phyloP scores from a whole-genome alignment of 1,284 basidiomycete species.

The Ganoderma resinaceum region DNA sequence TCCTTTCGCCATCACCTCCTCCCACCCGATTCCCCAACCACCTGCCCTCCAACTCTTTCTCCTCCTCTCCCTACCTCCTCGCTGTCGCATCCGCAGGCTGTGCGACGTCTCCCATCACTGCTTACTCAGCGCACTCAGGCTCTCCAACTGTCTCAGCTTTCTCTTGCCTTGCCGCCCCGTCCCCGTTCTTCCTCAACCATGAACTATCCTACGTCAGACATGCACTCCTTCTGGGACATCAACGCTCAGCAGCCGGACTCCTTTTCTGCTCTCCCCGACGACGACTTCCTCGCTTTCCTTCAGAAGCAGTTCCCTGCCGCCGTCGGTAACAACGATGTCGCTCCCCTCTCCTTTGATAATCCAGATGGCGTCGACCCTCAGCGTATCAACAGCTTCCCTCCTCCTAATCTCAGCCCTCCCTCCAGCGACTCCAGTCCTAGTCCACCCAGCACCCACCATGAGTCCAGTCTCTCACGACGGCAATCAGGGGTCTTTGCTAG shows the following conservation, averaged over 20 bases:
- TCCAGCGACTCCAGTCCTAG: constrained; percentile 74
- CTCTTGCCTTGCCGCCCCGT: constrained; percentile 12
- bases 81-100: neutral
- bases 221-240: constrained; percentile 70
- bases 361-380: constrained; percentile 63
- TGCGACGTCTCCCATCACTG: constrained; percentile 1
- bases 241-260: constrained; percentile 56
- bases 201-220: constrained; percentile 40
- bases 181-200: constrained; percentile 34
- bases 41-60: neutral
- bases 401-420: constrained; percentile 47
- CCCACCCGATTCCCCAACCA: constrained; percentile 5
- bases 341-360: constrained; percentile 37
- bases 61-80: neutral
- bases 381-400: constrained; percentile 51
- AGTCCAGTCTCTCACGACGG: constrained; percentile 39
- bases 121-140: constrained; percentile 30
- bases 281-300: constrained; percentile 79
- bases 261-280: constrained; percentile 73
- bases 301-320: constrained; percentile 69
- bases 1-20: constrained; percentile 20
- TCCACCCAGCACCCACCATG: constrained; percentile 57
- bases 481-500: constrained; percentile 42
- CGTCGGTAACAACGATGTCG: constrained; percentile 28
- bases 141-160: constrained; percentile 25